Evolutionary conservation across 352 stramenopile genomes (phyloP), one percentile per base, ranked within the genome.

Genomic region (Phytophthora megakarya): DNA sequence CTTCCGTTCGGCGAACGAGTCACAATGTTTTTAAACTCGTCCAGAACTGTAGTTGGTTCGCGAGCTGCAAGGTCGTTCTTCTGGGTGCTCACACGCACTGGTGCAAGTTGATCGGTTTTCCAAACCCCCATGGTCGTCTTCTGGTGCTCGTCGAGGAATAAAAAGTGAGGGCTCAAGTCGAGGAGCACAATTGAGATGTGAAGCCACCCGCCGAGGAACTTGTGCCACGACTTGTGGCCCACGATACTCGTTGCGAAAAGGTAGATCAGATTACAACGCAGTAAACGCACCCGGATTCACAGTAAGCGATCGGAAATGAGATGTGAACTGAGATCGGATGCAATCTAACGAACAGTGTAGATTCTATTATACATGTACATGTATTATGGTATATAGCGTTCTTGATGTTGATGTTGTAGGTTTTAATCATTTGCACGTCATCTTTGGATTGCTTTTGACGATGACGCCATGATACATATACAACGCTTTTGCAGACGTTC

Each of bases 1-100:
- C 61, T 52, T 25, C 46, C 59, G 21, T 70, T 65, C 0, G 65
- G 58, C 23, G 70, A 50, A 6, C 55, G 57, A 32, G 54, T 23
- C 13, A 82, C 73, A 5, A 73, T 73, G 19, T 55, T 47, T 60
- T 79, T 70, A 61, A 87, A 84, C 19, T 75, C 65, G 3, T 65
- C 55, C 37, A 70, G 38, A 39, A 85, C 68, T 0, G 78, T 87
- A 30, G 47, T 57, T 5, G 78, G 73, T 19, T 67, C 26, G 18
- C 72, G 73, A 37, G 74, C 48, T 40, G 42, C 57, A 44, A 83
- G 64, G 52, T 67, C 59, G 9, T 57, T 52, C 16, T 45, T 40
- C 25, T 55, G 21, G 26, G 28, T 43, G 48, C n/a, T 45, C 19
- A 72, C 49, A 25, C 44, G 56, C 13, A 72, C 63, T 3, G 56